A percentile compares a stretch with the other conserved stretches of the same genome.
Evolutionary conservation across 164 flowering plant species (phyloP).

Genomic region (Vitis vinifera): ASM3070453v1 NC_081823.1:6781001-6781500

Average conservation of each 20-base stretch:
- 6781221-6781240: slow-evolving; percentile 56
- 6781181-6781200: not conserved
- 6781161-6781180: slow-evolving; percentile 2
- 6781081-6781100: slow-evolving; percentile 55
- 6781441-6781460: too few relatives aligned
- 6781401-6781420: not conserved
- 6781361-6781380: not conserved
- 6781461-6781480: too few relatives aligned
- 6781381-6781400: not conserved
- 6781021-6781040: slow-evolving; percentile 58
- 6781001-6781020: slow-evolving; percentile 21
- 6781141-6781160: slow-evolving; percentile 36
- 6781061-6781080: slow-evolving; percentile 74
- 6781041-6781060: slow-evolving; percentile 67
- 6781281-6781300: slow-evolving; percentile 92
- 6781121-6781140: slow-evolving; percentile 84
- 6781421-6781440: too few relatives aligned
- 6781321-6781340: not conserved
- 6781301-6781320: slow-evolving; percentile 51
- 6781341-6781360: not conserved
- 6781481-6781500: too few relatives aligned
- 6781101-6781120: slow-evolving; percentile 92
- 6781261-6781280: slow-evolving; percentile 93
- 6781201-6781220: slow-evolving; percentile 5
- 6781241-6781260: slow-evolving; percentile 92